Percentiles rank a stretch among this genome's conserved stretches.
Evolutionary conservation across 1,284 basidiomycete species (phyloP).

Genomic region (Phellinidium pouzarii): DNA sequence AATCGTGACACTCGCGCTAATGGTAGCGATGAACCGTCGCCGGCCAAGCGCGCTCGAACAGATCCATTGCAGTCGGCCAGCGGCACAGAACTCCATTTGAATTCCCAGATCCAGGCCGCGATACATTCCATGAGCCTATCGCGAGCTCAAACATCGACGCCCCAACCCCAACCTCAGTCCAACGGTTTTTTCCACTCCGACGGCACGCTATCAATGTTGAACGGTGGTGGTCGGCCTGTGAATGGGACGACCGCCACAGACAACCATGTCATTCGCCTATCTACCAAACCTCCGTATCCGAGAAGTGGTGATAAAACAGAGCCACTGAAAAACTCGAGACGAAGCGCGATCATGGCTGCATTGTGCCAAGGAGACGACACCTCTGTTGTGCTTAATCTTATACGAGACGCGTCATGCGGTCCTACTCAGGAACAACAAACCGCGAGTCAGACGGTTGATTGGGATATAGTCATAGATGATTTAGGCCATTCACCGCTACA

Average conservation of each 20-base stretch:
- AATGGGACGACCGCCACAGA: conserved; percentile 35
- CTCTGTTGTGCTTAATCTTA: conserved; percentile 48
- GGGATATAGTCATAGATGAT: conserved; percentile 85
- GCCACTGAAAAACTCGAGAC: conserved; percentile 55
- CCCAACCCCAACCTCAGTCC: conserved; percentile 21
- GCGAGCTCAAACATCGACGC: conserved; percentile 16
- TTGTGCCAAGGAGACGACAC: conserved; percentile 68
- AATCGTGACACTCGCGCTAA: conserved; percentile 32
- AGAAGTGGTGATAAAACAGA: conserved; percentile 49
- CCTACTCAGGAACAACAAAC: conserved; percentile 27
- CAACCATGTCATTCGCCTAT: conserved; percentile 48
- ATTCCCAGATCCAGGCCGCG: conserved; percentile 19
- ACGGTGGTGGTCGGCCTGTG: conserved; percentile 21
- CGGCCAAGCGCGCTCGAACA: conserved; percentile 57
- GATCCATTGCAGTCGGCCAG: conserved; percentile 41
- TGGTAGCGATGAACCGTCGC: conserved; percentile 53
- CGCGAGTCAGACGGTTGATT: conserved; percentile 39
- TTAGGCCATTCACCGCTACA: conserved; percentile 94
- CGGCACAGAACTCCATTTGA: conserved; percentile 22
- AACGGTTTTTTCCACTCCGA: conserved; percentile 22
- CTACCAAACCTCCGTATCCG: conserved; percentile 59
- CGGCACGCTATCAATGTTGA: conserved; percentile 19
- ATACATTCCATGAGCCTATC: conserved; percentile 20
- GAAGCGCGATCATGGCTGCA: conserved; percentile 52
- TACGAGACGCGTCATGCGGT: conserved; percentile 52